Conservation (phyloP, 129 eudicot genomes). For the Arctium lappa region DNA sequence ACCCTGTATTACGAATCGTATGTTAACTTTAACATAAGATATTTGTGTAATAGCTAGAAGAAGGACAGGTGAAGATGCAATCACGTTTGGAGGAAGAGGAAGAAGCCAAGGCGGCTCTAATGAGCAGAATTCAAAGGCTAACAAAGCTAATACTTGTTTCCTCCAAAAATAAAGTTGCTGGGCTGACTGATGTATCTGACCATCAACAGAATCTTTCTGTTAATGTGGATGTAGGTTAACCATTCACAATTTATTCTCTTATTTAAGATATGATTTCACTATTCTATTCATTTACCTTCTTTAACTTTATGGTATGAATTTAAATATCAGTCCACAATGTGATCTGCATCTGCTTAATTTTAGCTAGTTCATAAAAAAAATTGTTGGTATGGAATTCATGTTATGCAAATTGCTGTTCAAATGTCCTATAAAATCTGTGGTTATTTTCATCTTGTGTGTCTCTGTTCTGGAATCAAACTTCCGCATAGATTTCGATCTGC, state of each 20-base stretch:
- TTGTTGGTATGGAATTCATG: background rate
- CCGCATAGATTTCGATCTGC: background rate
- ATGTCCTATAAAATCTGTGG: background rate
- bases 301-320: constrained; percentile 6
- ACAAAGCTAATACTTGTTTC: constrained; percentile 97
- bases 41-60: constrained; percentile 66
- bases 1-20: background rate
- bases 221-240: constrained; percentile 58
- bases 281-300: background rate
- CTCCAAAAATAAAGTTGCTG: constrained; percentile 73
- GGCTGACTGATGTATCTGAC: constrained; percentile 46
- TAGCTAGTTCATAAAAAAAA: background rate
- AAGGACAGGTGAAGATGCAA: constrained; percentile 99
- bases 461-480: background rate
- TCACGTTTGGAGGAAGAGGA: constrained; percentile 98
- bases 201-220: constrained; percentile 54
- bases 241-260: background rate
- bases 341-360: background rate
- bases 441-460: background rate
- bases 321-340: background rate
- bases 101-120: constrained; percentile 97
- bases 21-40: constrained; percentile 1
- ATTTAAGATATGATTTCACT: background rate
- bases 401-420: background rate
- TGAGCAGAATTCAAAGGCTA: constrained; percentile 98